These are phyloP conservation scores for Mortierella sp. DNA, from an alignment of 371 early-diverging fungal species.

Conservation along the genomic window DNA sequence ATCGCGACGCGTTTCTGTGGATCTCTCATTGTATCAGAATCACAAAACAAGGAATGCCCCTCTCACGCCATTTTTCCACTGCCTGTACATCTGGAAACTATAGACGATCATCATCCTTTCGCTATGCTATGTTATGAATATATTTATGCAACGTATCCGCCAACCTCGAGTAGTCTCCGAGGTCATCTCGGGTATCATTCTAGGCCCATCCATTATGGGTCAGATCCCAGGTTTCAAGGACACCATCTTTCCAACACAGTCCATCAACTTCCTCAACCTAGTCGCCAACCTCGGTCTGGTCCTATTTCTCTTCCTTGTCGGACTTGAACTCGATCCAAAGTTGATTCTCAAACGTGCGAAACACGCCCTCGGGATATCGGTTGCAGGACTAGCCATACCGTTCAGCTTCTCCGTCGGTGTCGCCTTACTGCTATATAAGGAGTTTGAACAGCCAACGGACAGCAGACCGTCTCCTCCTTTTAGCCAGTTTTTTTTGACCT, in stretches of 20 bases:
- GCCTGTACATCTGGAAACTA: background rate
- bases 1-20: no score
- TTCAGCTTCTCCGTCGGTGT: constrained; percentile 76
- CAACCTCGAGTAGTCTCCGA: constrained; percentile 86
- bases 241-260: constrained; percentile 71
- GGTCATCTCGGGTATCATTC: constrained; percentile 79
- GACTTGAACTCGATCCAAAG: constrained; percentile 78
- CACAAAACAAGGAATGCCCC: no score
- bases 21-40: no score
- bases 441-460: constrained; percentile 52
- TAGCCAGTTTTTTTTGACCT: constrained; percentile 75
- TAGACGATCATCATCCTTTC: constrained; percentile 44
- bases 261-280: constrained; percentile 74
- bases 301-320: constrained; percentile 90
- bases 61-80: background rate
- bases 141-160: constrained; percentile 59
- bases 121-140: constrained; percentile 25
- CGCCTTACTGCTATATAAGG: constrained; percentile 70
- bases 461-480: constrained; percentile 29
- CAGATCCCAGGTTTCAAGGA: constrained; percentile 71
- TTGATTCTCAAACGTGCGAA: constrained; percentile 61
- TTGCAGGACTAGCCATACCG: constrained; percentile 78
- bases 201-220: constrained; percentile 83
- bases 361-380: constrained; percentile 64
- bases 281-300: constrained; percentile 89